Evolutionary conservation across 371 early-diverging fungal genomes (phyloP).

Genomic region (Coemansia linderi): DNA sequence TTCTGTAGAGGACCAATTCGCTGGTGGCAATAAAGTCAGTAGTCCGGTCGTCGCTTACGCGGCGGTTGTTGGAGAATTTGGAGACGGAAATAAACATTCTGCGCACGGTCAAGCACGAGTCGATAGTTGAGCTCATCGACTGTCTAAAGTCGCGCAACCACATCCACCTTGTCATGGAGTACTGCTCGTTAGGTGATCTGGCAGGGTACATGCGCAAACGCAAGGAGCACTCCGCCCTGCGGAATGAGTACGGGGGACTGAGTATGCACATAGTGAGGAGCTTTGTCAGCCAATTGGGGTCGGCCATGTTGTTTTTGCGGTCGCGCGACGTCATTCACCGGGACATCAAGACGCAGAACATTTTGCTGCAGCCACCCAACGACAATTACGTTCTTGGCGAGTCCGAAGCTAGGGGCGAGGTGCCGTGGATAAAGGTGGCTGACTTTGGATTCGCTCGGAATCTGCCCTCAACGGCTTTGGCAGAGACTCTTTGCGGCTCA

Average conservation of each 20-base stretch:
- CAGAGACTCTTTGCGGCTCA: slow-evolving; percentile 95
- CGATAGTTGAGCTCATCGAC: slow-evolving; percentile 85
- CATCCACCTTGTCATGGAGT: slow-evolving; percentile 94
- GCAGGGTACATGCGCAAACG: slow-evolving; percentile 81
- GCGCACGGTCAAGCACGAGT: slow-evolving; percentile 76
- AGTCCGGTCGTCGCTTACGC: slow-evolving; percentile 77
- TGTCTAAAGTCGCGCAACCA: slow-evolving; percentile 77
- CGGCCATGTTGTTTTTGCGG: slow-evolving; percentile 85
- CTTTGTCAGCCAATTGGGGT: slow-evolving; percentile 84
- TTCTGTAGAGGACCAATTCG: slow-evolving; percentile 58
- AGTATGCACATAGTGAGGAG: slow-evolving; percentile 67
- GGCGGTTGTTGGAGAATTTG: slow-evolving; percentile 85
- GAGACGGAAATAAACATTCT: slow-evolving; percentile 91
- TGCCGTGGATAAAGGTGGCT: slow-evolving; percentile 77
- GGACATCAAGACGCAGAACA: slow-evolving; percentile 92
- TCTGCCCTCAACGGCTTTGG: slow-evolving; percentile 77
- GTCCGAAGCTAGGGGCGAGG: slow-evolving; percentile 43
- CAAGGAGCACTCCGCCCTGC: slow-evolving; percentile 57
- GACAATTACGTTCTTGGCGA: slow-evolving; percentile 52
- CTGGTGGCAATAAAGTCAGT: slow-evolving; percentile 91
- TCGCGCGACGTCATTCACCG: slow-evolving; percentile 88
- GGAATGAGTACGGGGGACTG: slow-evolving; percentile 69
- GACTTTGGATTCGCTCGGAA: slow-evolving; percentile 97
- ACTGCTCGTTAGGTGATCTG: slow-evolving; percentile 88
- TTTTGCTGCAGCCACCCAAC: slow-evolving; percentile 66